Evolutionary conservation across 345 rosid genomes (phyloP).

Genomic region (Acer campestre): DNA sequence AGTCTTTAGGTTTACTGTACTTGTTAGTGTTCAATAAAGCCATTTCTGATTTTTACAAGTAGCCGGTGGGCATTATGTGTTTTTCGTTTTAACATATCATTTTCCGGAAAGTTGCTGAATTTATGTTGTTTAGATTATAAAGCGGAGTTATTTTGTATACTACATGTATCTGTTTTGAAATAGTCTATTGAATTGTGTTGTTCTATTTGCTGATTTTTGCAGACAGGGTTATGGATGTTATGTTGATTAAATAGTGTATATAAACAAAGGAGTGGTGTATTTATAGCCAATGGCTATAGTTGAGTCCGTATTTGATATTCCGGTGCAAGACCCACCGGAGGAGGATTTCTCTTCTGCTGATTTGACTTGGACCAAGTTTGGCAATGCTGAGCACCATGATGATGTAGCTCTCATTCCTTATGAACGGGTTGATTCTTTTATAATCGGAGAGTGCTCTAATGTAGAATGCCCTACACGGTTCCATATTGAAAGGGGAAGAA

Average conservation of each 20-base stretch:
- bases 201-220: slow-evolving; percentile 1
- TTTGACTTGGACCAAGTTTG: slow-evolving; percentile 79
- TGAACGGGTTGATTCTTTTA: slow-evolving; percentile 66
- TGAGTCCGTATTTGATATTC: slow-evolving; percentile 55
- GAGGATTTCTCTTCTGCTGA: slow-evolving; percentile 80
- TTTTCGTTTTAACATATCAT: too few relatives aligned
- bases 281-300: slow-evolving; percentile 53
- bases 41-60: background rate
- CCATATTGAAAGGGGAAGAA: slow-evolving; percentile 89
- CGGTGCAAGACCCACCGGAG: slow-evolving; percentile 65
- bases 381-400: slow-evolving; percentile 74
- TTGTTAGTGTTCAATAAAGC: background rate
- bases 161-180: too few relatives aligned
- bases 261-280: background rate
- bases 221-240: slow-evolving; percentile 18
- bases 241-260: background rate
- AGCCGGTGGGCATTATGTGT: too few relatives aligned
- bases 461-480: slow-evolving; percentile 79
- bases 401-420: slow-evolving; percentile 80
- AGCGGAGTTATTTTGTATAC: too few relatives aligned
- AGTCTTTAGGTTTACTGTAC: background rate
- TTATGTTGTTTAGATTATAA: too few relatives aligned
- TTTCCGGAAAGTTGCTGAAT: too few relatives aligned
- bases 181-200: background rate
- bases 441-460: slow-evolving; percentile 86